These are phyloP conservation scores for Mycena vitilis DNA, from an alignment of 768 basidiomycete species.

Conservation along the genomic window DNA sequence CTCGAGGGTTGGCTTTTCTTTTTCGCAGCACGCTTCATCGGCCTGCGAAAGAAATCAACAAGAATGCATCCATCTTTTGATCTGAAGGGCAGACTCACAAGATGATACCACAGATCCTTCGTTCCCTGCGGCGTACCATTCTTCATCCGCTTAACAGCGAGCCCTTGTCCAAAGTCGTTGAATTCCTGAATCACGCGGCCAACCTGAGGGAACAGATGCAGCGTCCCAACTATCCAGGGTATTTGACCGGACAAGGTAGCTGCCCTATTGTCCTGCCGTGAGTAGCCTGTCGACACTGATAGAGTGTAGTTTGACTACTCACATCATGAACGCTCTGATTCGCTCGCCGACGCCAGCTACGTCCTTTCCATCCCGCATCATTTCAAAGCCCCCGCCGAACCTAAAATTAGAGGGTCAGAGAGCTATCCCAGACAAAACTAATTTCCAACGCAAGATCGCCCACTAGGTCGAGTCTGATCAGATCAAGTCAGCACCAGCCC, in stretches of 20 bases:
- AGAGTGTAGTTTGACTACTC: too few relatives aligned
- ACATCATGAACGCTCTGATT: constrained; percentile 58
- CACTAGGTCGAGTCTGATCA: constrained; percentile 52
- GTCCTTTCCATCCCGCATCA: constrained; percentile 55
- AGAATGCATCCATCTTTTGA: not conserved
- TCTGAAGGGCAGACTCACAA: constrained; percentile 41
- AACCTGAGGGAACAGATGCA: constrained; percentile 25
- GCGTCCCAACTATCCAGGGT: constrained; percentile 22
- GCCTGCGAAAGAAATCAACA: constrained; percentile 40
- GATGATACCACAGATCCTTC: constrained; percentile 59
- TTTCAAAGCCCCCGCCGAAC: constrained; percentile 43
- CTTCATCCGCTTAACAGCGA: constrained; percentile 17
- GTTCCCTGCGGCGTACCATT: constrained; percentile 39
- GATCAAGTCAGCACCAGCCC: not conserved
- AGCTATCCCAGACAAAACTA: constrained; percentile 15
- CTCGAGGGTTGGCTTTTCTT: constrained; percentile 44
- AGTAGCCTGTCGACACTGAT: too few relatives aligned
- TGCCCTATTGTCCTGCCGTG: constrained; percentile 36
- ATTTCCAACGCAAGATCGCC: constrained; percentile 49
- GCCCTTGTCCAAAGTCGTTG: constrained; percentile 11
- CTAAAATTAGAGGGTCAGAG: constrained; percentile 12
- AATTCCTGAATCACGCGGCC: constrained; percentile 18
- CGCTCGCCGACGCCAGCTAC: constrained; percentile 55
- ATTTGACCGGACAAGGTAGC: constrained; percentile 52
- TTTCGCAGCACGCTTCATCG: constrained; percentile 53